Evolutionary conservation across 2,329 filamentous ascomycete species (phyloP), one percentile per base, ranked within the genome.

Genomic region (Trichoderma sp.): DNA sequence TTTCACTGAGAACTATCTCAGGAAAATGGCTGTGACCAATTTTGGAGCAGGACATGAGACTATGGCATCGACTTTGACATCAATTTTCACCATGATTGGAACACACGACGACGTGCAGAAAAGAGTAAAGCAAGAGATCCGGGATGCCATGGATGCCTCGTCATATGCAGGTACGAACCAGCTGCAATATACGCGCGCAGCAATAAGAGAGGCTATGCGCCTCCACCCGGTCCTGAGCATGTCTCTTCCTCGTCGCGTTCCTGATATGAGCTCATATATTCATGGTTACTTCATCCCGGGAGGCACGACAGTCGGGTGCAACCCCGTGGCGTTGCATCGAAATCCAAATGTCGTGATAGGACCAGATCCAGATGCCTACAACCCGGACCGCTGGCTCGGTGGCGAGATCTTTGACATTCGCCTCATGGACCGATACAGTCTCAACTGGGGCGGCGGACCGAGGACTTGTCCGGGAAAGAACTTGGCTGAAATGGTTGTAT

Each of bases 41-140:
- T 89, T 90, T 77, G 88, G 88, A 12, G 88, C 88, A 1, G 88
- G 88, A 0, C 88, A 90, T 75, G 88, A 90, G 78, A 90, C 88
- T 0, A 84, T 89, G 82, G 87, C 87, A 12, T 88, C 88, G 1
- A 88, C 88, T 0, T 79, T 90, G 7, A 89, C 88, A 0, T 86
- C 88, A 4, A 82, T 85, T 27, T 79, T 90, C 64, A 82, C 86
- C 64, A 85, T 88, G 83, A 82, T 90, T 29, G 87, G 84, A 1
- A 84, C 84, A 0, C 83, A 87, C 35, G 53, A 78, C 0, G 77
- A 80, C 0, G 80, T 84, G 0, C 85, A 86, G 59, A 29, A 74
- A 1, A 80, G 77, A 3, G 82, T 87, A 0, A 76, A 78, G 1
- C 81, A 84, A 18, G 83, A 85, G 71, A 76, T 87, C 2, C 80